Percentiles rank a stretch among this genome's conserved stretches.
Conservation (phyloP, 176 grass and related monocot species). For the Hyparrhenia diplandra region DNA sequence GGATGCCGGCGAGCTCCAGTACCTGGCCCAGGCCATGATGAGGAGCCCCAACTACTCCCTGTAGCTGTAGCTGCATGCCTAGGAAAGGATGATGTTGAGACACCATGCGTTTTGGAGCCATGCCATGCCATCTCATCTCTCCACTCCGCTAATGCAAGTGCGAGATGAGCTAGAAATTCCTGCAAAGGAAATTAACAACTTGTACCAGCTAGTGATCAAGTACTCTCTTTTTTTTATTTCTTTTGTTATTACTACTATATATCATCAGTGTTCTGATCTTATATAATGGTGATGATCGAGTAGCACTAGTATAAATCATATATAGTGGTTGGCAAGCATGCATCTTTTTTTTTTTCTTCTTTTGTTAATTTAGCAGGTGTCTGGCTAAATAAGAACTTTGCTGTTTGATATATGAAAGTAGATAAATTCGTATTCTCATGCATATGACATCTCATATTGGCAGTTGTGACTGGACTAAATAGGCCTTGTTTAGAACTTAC, state of each 20-base stretch:
- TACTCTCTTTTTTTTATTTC: not conserved
- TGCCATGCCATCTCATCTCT: not conserved
- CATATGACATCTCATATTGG: not conserved
- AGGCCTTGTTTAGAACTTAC: too few relatives aligned
- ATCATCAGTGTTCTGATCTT: slow-evolving; percentile 37
- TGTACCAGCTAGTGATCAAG: slow-evolving; percentile 17
- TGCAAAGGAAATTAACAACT: slow-evolving; percentile 18
- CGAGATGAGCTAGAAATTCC: slow-evolving; percentile 11
- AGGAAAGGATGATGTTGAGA: not conserved
- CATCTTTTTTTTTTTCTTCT: not conserved
- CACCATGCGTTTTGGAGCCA: not conserved
- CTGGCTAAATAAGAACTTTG: slow-evolving; percentile 17
- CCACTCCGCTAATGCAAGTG: not conserved
- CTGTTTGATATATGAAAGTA: not conserved
- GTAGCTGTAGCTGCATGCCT: slow-evolving; percentile 30
- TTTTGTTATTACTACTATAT: not conserved
- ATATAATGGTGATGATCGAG: not conserved
- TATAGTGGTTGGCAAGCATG: slow-evolving; percentile 3
- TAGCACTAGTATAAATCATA: not conserved
- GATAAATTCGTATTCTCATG: not conserved
- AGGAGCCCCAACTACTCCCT: slow-evolving; percentile 55
- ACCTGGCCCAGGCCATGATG: slow-evolving; percentile 84
- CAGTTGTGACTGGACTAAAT: not conserved
- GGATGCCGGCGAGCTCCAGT: slow-evolving; percentile 75
- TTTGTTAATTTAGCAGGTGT: not conserved